phyloP scores from a whole-genome alignment of 2,329 filamentous ascomycete genomes.

The Penicillium sp. region DNA sequence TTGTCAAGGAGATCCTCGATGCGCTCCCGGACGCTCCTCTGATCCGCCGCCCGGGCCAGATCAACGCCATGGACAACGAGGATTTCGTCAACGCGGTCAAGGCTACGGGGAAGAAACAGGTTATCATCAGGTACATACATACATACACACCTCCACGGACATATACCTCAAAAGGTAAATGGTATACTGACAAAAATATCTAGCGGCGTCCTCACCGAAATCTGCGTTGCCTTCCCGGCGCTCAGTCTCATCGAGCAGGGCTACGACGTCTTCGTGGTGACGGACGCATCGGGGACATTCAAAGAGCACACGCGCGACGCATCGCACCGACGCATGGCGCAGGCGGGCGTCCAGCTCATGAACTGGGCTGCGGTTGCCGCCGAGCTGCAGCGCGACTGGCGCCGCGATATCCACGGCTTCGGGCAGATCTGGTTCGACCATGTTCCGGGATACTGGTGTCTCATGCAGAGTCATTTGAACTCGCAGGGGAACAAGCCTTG shows the following conservation, averaged over 20 bases:
- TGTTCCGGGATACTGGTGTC: not conserved
- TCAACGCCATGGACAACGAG: slow-evolving; percentile 2
- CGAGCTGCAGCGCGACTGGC: slow-evolving; percentile 1
- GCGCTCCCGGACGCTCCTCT: not conserved
- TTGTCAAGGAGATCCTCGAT: slow-evolving; percentile 3
- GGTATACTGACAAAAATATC: not conserved
- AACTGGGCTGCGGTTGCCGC: slow-evolving; percentile 1
- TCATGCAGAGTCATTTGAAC: not conserved
- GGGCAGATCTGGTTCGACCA: not conserved
- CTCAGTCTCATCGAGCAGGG: not conserved
- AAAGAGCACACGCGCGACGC: not conserved
- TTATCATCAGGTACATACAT: not conserved
- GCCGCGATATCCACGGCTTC: not conserved
- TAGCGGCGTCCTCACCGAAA: not conserved
- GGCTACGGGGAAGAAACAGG: not conserved
- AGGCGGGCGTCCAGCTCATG: not conserved
- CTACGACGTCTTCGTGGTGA: slow-evolving; percentile 1
- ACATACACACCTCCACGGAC: not conserved
- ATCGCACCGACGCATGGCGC: not conserved
- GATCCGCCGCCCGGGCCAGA: slow-evolving; percentile 5
- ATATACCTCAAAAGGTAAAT: not conserved
- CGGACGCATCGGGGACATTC: not conserved
- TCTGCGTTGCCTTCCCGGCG: not conserved
- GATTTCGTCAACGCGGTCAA: not conserved
- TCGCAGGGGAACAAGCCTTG: not conserved